These are phyloP conservation scores for Bromus sterilis DNA, from an alignment of 176 grass and related monocot species.

Conservation along the genomic window DNA sequence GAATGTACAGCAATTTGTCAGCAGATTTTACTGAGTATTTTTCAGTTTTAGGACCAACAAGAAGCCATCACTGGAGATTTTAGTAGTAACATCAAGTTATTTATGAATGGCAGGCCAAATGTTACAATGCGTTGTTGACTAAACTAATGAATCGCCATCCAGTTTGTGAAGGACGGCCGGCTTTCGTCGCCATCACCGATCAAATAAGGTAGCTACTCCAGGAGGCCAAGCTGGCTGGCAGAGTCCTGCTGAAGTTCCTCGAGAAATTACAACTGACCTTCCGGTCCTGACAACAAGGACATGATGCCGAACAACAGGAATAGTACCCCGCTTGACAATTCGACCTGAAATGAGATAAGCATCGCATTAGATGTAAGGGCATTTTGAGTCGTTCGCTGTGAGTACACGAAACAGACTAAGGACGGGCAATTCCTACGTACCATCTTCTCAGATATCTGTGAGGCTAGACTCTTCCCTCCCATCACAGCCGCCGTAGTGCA, in stretches of 20 bases:
- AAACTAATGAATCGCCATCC: constrained; percentile 41
- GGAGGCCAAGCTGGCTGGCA: background rate
- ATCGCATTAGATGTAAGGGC: background rate
- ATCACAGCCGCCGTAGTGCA: constrained; percentile 94
- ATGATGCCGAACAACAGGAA: constrained; percentile 80
- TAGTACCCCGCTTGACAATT: constrained; percentile 70
- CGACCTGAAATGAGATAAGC: constrained; percentile 35
- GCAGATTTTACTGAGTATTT: background rate
- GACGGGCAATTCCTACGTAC: constrained; percentile 15
- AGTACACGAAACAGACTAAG: background rate
- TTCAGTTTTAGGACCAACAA: background rate
- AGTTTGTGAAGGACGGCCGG: background rate
- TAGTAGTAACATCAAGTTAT: constrained; percentile 12
- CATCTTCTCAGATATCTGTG: constrained; percentile 99
- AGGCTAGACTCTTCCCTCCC: constrained; percentile 91
- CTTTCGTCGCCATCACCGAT: constrained; percentile 27
- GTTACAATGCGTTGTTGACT: constrained; percentile 30
- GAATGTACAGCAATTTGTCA: background rate
- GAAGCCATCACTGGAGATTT: background rate
- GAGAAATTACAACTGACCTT: constrained; percentile 23
- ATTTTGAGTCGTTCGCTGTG: background rate
- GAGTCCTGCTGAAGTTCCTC: background rate
- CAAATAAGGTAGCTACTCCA: constrained; percentile 13
- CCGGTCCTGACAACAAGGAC: constrained; percentile 62
- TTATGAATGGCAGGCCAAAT: constrained; percentile 32